Base-by-base conservation (phyloP, 805 yeast species). In the Cyberlindnera subsufficiens region DNA sequence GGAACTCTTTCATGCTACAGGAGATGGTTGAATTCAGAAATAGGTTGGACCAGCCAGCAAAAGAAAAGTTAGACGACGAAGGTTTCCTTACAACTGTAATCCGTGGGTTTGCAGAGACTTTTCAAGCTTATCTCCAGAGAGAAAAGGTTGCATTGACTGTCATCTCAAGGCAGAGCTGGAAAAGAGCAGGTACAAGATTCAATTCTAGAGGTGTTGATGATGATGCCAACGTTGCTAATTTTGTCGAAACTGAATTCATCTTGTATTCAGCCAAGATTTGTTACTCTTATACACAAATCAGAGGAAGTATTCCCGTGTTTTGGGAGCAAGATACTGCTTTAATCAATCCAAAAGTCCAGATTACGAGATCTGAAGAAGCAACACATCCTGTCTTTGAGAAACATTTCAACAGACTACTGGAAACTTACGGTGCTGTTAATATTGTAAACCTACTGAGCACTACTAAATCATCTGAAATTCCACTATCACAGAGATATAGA, bases 271-370 rank as follows among this genome's bases (percentile, higher is more conserved):
- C 64, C 54, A 56, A 66, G 58, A 56, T 75, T 64, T 66, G 76
- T 70, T 89, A 78, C 59, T 79, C 97, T 2, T 90, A 82, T 61
- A 76, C 84, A 1, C 96, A 90, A 63, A 79, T 93, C n/a, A 73
- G 99, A 60, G 99, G 99, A 10, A 84, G 95, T 16, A 90, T 93
- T 4, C 99, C 99, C 0, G 74, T 91, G 1, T 93, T 93, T 56
- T 93, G 99, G 99, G 99, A 93, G 61, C 99, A 93, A 63, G 97
- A 90, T 56, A 80, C 95, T 2, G 86, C 95, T 3, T 66, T 91
- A 47, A 77, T 93, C n/a, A 82, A 86, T 48, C 96, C 97, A 18
- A 93, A 90, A 58, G 89, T 91, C 39, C 83, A 83, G 34, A 74
- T 93, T 11, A 89, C 97, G 0, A 73, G 99, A 54, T 86, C 96